Percentiles rank a stretch among this genome's conserved stretches.
These are phyloP conservation scores for Mimosa bimucronata DNA, from an alignment of 306 rosid species.

Conservation along the genomic window DNA sequence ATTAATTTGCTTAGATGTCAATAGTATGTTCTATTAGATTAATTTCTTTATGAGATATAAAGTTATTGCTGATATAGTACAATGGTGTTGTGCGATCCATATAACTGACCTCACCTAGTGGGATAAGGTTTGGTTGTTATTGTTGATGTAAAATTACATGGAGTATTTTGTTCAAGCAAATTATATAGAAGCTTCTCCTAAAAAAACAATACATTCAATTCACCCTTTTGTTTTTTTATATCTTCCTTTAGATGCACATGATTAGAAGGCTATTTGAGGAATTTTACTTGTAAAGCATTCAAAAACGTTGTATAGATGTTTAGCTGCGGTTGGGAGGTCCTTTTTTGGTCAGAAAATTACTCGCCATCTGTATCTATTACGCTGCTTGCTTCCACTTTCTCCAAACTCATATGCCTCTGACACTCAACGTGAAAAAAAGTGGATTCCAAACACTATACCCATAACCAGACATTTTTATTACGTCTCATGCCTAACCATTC, in stretches of 20 bases:
- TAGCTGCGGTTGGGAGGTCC: constrained; percentile 43
- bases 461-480: constrained; percentile 14
- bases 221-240: background rate
- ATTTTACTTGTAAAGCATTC: constrained; percentile 46
- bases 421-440: constrained; percentile 26
- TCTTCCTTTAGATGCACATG: background rate
- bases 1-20: background rate
- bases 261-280: constrained; percentile 13
- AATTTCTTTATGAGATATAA: background rate
- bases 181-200: too few species aligned
- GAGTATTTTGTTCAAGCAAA: too few species aligned
- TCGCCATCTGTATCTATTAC: constrained; percentile 38
- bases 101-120: too few species aligned
- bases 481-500: constrained; percentile 21
- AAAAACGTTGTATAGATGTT: background rate
- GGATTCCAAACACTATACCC: background rate
- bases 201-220: background rate
- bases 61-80: too few species aligned
- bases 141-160: background rate
- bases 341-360: constrained; percentile 38
- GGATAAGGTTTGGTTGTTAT: too few species aligned
- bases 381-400: constrained; percentile 48
- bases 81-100: too few species aligned
- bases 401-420: constrained; percentile 48
- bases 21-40: too few species aligned